Base-by-base conservation (phyloP, 257 asterid genomes). In the Solanum boliviense region DNA sequence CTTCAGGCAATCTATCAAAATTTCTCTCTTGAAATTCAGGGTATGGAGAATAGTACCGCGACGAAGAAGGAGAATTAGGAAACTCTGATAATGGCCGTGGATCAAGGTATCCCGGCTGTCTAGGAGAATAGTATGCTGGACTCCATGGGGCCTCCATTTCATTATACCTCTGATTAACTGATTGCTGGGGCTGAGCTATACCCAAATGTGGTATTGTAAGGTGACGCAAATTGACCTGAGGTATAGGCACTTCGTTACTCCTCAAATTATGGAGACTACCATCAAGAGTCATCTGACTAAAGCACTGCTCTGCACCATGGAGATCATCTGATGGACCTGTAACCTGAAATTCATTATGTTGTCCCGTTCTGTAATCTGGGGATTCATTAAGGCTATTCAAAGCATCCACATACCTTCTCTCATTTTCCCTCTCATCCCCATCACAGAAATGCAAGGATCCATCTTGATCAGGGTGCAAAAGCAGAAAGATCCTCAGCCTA, bases 101-200 rank as follows among this genome's bases (percentile, higher is more conserved):
- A 86, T 96, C 98, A 15, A 89, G 92, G 84, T 44, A 87, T 39
- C 91, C 95, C 71, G 94, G 92, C 70, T 95, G 99, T 91, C 96
- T 91, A 2, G 99, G 99, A 44, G 99, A 97, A 89, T 95, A 95
- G 89, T 94, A 96, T 34, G 93, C 97, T 41, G 99, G 99, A 88
- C 99, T 97, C 99, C 99, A 97, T 2, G 99, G 98, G 88, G 99
- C 94, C 76, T 97, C 99, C 98, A 95, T 91, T 85, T 96, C 99
- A 88, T 86, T 96, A 87, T 89, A 94, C 91, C 96, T 90, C 91
- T 93, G 98, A 86, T 89, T 88, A 68, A 92, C 91, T 16, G 94
- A 87, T 89, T 92, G 98, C 73, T 96, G 98, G 73, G 92, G 91
- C 68, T 93, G 98, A 21, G 92, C 94, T 2, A 96, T 94, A 31